Evolutionary conservation across 1,284 basidiomycete species (phyloP).

Genomic region (Cutaneotrichosporon sp.): DNA sequence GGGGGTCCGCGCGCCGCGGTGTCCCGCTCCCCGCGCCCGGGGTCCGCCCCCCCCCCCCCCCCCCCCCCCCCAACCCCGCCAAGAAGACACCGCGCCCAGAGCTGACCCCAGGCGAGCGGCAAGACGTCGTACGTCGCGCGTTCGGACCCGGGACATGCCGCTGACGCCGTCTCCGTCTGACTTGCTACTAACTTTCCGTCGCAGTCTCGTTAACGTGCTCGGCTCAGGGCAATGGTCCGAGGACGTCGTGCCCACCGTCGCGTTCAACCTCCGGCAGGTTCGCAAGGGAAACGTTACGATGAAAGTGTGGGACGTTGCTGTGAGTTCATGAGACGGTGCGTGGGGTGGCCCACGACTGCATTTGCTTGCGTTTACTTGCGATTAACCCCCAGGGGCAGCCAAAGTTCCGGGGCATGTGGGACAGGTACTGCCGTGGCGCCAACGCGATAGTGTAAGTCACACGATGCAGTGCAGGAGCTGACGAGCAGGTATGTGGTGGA

Average conservation of each 20-base stretch:
- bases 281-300: constrained; percentile 83
- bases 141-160: neutral
- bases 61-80: too few relatives aligned
- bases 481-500: constrained; percentile 78
- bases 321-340: constrained; percentile 21
- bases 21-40: too few relatives aligned
- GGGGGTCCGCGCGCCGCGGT: too few relatives aligned
- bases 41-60: too few relatives aligned
- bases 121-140: constrained; percentile 65
- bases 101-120: constrained; percentile 65
- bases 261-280: constrained; percentile 67
- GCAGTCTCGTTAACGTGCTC: constrained; percentile 72
- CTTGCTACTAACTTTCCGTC: neutral
- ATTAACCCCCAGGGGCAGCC: constrained; percentile 62
- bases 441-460: constrained; percentile 81
- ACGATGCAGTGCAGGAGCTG: constrained; percentile 2
- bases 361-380: neutral
- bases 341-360: neutral
- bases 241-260: constrained; percentile 88
- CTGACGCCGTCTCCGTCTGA: constrained; percentile 3
- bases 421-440: constrained; percentile 89
- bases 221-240: constrained; percentile 88
- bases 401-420: constrained; percentile 77
- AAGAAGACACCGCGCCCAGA: too few relatives aligned
- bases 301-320: constrained; percentile 91